Evolutionary conservation across 306 rosid genomes (phyloP).

Genomic region (Lathyrus tuberosus): DNA sequence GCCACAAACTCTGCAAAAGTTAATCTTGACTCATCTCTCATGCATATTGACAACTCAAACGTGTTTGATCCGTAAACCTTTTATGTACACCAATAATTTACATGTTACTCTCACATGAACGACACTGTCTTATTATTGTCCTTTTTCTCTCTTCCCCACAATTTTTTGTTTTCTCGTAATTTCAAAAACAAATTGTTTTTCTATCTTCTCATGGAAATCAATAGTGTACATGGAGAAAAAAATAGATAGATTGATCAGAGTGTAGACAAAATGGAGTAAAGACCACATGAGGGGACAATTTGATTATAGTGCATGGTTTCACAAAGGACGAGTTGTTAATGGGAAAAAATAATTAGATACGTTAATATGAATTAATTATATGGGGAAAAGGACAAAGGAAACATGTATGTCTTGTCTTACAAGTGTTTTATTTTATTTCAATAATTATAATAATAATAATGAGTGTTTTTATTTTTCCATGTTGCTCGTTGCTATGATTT

Average conservation of each 20-base stretch:
- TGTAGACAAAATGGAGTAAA: slow-evolving; percentile 34
- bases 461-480: slow-evolving; percentile 6
- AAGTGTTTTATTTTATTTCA: not conserved
- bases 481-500: slow-evolving; percentile 29
- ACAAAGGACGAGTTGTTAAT: not conserved
- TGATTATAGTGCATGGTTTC: slow-evolving; percentile 15
- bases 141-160: slow-evolving; percentile 22
- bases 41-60: slow-evolving; percentile 39
- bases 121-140: slow-evolving; percentile 26
- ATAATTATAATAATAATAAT: slow-evolving; percentile 10
- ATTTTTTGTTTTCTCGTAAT: not conserved
- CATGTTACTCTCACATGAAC: slow-evolving; percentile 38
- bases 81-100: slow-evolving; percentile 29
- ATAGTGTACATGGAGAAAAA: slow-evolving; percentile 25
- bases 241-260: slow-evolving; percentile 3
- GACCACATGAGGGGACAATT: slow-evolving; percentile 42
- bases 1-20: slow-evolving; percentile 29
- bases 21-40: slow-evolving; percentile 27
- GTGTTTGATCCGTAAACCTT: slow-evolving; percentile 34
- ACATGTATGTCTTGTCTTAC: slow-evolving; percentile 15
- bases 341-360: not conserved
- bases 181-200: slow-evolving; percentile 12
- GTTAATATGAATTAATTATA: slow-evolving; percentile 11
- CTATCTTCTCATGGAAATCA: slow-evolving; percentile 27
- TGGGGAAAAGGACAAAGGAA: slow-evolving; percentile 30